These are phyloP conservation scores for Lactifluus hygrophoroides DNA, from an alignment of 768 basidiomycete species.

Conservation along the genomic window DNA sequence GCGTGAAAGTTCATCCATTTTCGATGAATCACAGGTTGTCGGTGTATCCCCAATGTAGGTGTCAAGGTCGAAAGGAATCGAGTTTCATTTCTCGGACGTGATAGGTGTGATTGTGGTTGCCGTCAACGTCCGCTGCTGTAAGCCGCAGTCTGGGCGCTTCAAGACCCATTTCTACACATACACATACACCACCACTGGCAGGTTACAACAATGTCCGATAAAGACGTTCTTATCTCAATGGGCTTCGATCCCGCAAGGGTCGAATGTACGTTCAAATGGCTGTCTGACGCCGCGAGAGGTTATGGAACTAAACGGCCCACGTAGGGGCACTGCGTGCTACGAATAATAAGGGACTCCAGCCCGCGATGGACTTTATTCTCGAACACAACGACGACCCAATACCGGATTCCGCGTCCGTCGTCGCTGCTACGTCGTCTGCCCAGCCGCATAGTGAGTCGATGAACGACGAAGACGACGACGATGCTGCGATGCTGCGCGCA, in stretches of 20 bases:
- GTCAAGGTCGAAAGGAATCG: neutral
- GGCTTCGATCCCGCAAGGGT: conserved; percentile 80
- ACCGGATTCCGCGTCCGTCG: conserved; percentile 42
- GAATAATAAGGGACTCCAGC: conserved; percentile 74
- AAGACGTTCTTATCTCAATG: conserved; percentile 72
- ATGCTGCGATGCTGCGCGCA: conserved; percentile 50
- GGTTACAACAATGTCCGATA: conserved; percentile 40
- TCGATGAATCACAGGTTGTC: too few relatives aligned
- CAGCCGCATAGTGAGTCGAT: conserved; percentile 28
- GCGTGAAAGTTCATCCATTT: conserved; percentile 15
- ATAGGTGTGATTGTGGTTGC: too few relatives aligned
- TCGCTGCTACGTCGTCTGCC: conserved; percentile 21
- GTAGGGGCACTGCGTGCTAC: conserved; percentile 88
- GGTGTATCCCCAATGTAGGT: neutral
- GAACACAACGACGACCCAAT: conserved; percentile 71
- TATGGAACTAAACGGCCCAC: neutral
- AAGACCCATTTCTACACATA: neutral
- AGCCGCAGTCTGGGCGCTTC: too few relatives aligned
- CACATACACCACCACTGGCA: neutral
- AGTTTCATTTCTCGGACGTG: neutral
- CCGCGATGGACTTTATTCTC: conserved; percentile 83
- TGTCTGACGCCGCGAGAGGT: neutral
- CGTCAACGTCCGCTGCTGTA: too few relatives aligned
- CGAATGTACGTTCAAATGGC: conserved; percentile 53
- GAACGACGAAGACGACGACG: conserved; percentile 69